phyloP scores from a whole-genome alignment of 352 stramenopile species.

The Globisporangium cylindrosporum region DNA sequence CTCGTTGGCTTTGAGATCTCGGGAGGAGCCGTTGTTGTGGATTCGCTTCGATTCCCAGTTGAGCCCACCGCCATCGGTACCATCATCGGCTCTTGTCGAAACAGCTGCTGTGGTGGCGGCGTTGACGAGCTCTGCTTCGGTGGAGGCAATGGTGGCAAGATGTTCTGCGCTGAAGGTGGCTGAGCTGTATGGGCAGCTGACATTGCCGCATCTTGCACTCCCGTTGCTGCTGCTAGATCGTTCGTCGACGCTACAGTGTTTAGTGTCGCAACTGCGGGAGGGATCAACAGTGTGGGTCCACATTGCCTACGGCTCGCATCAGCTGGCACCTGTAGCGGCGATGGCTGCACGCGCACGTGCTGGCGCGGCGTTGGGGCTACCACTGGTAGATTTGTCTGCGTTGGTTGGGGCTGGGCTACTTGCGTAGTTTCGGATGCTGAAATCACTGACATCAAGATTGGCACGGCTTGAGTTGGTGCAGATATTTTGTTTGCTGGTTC shows the following conservation, averaged over 20 bases:
- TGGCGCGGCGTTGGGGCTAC: not conserved
- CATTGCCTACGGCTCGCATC: not conserved
- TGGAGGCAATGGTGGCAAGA: not conserved
- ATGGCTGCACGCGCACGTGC: not conserved
- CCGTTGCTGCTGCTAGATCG: not conserved
- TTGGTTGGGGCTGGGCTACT: not conserved
- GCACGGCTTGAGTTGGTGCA: not conserved
- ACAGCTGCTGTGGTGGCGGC: not conserved
- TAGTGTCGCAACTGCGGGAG: not conserved
- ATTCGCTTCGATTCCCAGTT: not conserved
- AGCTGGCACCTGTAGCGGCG: not conserved
- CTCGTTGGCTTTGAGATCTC: not conserved
- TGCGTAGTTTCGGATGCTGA: not conserved
- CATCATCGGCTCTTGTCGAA: not conserved
- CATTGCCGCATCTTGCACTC: not conserved
- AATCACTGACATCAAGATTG: not conserved
- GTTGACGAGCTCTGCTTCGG: not conserved
- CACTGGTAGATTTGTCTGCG: not conserved
- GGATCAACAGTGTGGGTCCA: not conserved
- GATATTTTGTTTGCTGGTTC: not conserved
- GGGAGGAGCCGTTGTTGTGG: not conserved
- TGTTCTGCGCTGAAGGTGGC: no score
- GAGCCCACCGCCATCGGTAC: not conserved
- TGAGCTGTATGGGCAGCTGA: not conserved
- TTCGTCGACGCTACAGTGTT: not conserved